Evolutionary conservation across 176 grass and related monocot species (phyloP).

Genomic region (Triticum urartu): DNA sequence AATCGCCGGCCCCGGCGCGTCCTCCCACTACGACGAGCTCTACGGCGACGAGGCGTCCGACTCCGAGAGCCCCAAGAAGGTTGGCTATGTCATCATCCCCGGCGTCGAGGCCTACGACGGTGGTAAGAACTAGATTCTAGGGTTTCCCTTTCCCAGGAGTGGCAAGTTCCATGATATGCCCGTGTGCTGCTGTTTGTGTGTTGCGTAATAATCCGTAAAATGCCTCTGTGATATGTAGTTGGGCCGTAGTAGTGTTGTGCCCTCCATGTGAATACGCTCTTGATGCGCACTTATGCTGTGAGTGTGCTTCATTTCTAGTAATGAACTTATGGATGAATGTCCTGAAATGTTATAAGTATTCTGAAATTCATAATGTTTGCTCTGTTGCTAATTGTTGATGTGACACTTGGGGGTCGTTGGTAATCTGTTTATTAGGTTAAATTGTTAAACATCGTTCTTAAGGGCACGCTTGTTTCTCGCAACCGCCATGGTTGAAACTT

Average conservation of each 20-base stretch:
- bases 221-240: slow-evolving; percentile 10
- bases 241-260: background rate
- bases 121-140: slow-evolving; percentile 62
- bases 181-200: background rate
- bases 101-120: slow-evolving; percentile 29
- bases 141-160: slow-evolving; percentile 19
- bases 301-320: slow-evolving; percentile 20
- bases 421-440: background rate
- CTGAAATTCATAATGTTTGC: background rate
- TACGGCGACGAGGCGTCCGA: slow-evolving; percentile 37
- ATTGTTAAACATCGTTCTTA: background rate
- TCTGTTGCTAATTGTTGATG: background rate
- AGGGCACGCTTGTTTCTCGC: background rate
- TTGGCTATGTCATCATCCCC: slow-evolving; percentile 59
- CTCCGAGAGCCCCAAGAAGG: slow-evolving; percentile 70
- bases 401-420: background rate
- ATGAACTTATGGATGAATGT: slow-evolving; percentile 18
- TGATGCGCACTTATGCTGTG: background rate
- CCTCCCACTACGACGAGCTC: slow-evolving; percentile 47
- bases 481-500: background rate
- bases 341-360: background rate
- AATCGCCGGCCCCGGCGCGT: slow-evolving; percentile 35
- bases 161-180: background rate
- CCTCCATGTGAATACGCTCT: slow-evolving; percentile 29
- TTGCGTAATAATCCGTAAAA: background rate